phyloP scores from a whole-genome alignment of 2,329 filamentous ascomycete species.

The Mycosphaerelloides madeirae region DNA sequence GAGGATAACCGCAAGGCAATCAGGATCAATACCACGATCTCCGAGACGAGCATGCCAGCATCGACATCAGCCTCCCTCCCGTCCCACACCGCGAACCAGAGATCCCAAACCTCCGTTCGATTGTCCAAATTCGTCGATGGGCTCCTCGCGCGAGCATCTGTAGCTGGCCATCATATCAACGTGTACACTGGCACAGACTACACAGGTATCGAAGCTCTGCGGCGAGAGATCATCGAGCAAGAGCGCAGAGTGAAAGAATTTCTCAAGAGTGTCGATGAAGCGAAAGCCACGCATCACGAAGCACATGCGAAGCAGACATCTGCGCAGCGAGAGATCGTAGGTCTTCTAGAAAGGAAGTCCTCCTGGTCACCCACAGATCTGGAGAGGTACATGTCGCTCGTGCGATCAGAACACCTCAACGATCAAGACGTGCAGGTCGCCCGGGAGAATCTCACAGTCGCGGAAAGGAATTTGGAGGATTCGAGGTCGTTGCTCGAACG shows the following conservation, averaged over 20 bases:
- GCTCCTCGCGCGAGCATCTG: constrained; percentile 76
- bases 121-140: constrained; percentile 80
- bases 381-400: constrained; percentile 89
- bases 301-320: constrained; percentile 77
- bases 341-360: constrained; percentile 87
- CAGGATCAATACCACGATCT: neutral
- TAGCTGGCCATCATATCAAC: constrained; percentile 83
- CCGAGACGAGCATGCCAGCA: constrained; percentile 2
- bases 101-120: constrained; percentile 55
- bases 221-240: constrained; percentile 67
- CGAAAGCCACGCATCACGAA: constrained; percentile 73
- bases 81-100: constrained; percentile 49
- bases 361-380: constrained; percentile 82
- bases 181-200: constrained; percentile 84
- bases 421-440: constrained; percentile 75
- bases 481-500: constrained; percentile 70
- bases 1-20: constrained; percentile 10
- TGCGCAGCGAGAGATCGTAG: constrained; percentile 93
- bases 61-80: constrained; percentile 39
- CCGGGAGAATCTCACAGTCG: constrained; percentile 65
- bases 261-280: constrained; percentile 61
- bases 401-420: constrained; percentile 87
- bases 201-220: constrained; percentile 81
- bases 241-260: constrained; percentile 56
- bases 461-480: constrained; percentile 76